Base-by-base conservation (phyloP, 352 stramenopile species). In the Phytophthora agathidicida region DNA sequence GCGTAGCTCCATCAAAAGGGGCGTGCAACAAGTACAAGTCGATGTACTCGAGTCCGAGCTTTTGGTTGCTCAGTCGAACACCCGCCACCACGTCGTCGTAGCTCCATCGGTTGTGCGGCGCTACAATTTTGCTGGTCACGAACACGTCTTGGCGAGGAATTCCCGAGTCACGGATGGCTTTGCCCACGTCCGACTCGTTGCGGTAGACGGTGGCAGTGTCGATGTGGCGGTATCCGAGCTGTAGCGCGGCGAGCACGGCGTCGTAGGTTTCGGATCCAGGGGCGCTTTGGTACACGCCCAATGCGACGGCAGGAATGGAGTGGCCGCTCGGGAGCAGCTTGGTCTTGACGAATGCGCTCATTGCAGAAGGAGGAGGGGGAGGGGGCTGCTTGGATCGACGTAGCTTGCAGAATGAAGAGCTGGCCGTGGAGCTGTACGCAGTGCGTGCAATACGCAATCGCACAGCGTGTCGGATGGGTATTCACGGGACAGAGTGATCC, bases 181-280 rank as follows among this genome's bases (percentile, higher is more conserved):
- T 50, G 16, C 91, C 91, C 11, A 97, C 92, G 24, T 93, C 86
- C 7, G 43, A 55, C 43, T 97, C 88, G 64, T 98, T 98, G n/a
- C 80, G 49, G 65, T 97, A 98, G 7, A 93, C 49, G 17, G 85
- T 76, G 14, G 91, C 91, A 10, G 83, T 93, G 67, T 97, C 89
- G 59, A 98, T 94, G 58, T 96, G 87, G 14, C 92, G 74, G 59
- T 96, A 96, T 23, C 90, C 90, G n/a, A 93, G 59, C 14, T 83
- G 52, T 14, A 97, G 68, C 9, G 78, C 80, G 0, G 47, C 48
- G n/a, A 52, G 27, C 24, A 91, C 81, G 7, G 78, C 78, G 45
- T 86, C 48, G 60, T 90, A 86, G 19, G 75, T 86, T 62, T 87
- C 71, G 4, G 58, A 43, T 2, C 77, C 77, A 4, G 77, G 73